Base-by-base conservation (phyloP, 78 protist genomes). In the Dictyostelium brefeldianum region DNA sequence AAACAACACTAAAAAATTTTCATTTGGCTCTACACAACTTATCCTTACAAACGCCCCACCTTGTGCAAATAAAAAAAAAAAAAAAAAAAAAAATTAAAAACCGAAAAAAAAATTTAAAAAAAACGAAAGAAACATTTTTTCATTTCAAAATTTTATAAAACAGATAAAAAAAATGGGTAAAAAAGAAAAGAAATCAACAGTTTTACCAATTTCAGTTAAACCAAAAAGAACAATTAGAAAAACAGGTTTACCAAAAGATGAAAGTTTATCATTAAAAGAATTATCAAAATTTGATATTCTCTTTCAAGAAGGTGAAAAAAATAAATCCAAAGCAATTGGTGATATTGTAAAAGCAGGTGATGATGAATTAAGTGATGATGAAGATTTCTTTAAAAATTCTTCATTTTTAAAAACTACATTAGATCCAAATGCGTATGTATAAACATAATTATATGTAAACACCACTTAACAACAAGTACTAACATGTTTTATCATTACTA, bases 361-460 rank as follows among this genome's bases (percentile, higher is more conserved):
- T 3, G 81, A 77, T 50, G 81, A 81, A 48, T 15, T 48, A 18
- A 59, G 41, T 57, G 92, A 74, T 47, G 83, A 71, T 17, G 81
- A 83, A 3, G 81, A 71, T 18, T 85, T 20, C 74, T 85, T 85
- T 75, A 62, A 20, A 5, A 59, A 29, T 74, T 31, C 59, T 1
- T 62, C 75, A 36, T 85, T 85, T 47, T 50, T 48, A 10, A 83
- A 56, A 5, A 15, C 92, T 15, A 67, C 43, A 47, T 48, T 85
- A 18, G 56, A 29, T 11, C 43, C n/a, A 9, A 51, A 85, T 75
- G 77, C 69, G 83, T 83, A 83, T 31, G 90, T 67, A 50, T 27
- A 25, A n/a, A n/a, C n/a, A n/a, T n/a, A n/a, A n/a, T n/a, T n/a
- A n/a, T n/a, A n/a, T n/a, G n/a, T n/a, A n/a, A n/a, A n/a, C n/a